Conservation (phyloP, 305 asterid species). For the Lippia alba region DNA sequence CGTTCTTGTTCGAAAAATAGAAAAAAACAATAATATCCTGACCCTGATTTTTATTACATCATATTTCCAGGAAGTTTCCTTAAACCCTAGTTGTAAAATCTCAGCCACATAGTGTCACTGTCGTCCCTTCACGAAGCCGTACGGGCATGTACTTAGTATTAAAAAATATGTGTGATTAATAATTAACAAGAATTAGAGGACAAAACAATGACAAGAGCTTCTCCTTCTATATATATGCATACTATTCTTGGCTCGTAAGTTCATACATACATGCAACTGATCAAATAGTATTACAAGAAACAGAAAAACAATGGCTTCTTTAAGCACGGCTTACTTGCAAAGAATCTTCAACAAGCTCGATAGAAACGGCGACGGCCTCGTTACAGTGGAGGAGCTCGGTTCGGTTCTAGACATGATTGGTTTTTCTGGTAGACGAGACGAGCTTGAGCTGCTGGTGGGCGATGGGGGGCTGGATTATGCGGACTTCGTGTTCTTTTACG, state of each 20-base stretch:
- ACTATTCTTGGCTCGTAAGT: not conserved
- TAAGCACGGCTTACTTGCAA: slow-evolving; percentile 39
- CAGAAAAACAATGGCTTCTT: slow-evolving; percentile 35
- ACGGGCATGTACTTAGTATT: slow-evolving; percentile 23
- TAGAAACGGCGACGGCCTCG: slow-evolving; percentile 48
- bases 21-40: not conserved
- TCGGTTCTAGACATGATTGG: slow-evolving; percentile 41
- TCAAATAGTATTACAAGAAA: not conserved
- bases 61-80: slow-evolving; percentile 34
- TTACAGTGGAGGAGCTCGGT: slow-evolving; percentile 47
- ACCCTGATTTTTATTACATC: not conserved
- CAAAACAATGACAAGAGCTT: not conserved
- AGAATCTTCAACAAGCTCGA: slow-evolving; percentile 51
- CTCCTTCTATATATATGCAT: slow-evolving; percentile 10
- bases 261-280: not conserved
- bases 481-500: slow-evolving; percentile 54
- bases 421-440: slow-evolving; percentile 33
- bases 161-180: not conserved
- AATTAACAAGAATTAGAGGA: not conserved
- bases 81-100: not conserved
- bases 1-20: not conserved
- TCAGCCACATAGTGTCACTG: slow-evolving; percentile 16
- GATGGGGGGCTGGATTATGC: slow-evolving; percentile 34
- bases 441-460: slow-evolving; percentile 50
- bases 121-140: not conserved